These are phyloP conservation scores for Penicillium sp. DNA, from an alignment of 2,329 filamentous ascomycete species.

Conservation along the genomic window DNA sequence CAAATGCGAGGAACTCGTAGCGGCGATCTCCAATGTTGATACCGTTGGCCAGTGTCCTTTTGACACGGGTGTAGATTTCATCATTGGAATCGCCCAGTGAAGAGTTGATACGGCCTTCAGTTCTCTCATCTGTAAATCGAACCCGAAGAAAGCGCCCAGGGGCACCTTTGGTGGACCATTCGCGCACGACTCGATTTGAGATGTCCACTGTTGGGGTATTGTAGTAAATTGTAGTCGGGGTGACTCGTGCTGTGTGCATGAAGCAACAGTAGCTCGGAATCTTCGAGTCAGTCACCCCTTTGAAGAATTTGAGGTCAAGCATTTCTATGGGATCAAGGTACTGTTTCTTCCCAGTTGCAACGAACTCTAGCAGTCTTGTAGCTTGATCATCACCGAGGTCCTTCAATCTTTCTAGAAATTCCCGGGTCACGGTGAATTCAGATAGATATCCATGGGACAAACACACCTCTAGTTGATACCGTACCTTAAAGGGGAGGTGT, in stretches of 20 bases:
- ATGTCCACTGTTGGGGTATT: constrained; percentile 76
- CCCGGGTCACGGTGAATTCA: constrained; percentile 67
- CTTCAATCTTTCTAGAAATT: constrained; percentile 65
- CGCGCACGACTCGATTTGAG: constrained; percentile 80
- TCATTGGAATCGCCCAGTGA: constrained; percentile 59
- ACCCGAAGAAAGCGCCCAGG: constrained; percentile 83
- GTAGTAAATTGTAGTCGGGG: constrained; percentile 78
- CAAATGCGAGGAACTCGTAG: constrained; percentile 90
- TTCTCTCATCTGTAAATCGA: constrained; percentile 81
- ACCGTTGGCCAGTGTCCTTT: constrained; percentile 69
- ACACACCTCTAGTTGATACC: constrained; percentile 91
- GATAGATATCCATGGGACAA: constrained; percentile 75
- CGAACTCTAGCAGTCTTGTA: constrained; percentile 68
- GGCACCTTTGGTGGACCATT: constrained; percentile 62
- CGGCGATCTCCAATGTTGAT: constrained; percentile 77
- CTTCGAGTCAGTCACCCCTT: constrained; percentile 50
- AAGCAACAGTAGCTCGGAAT: constrained; percentile 72
- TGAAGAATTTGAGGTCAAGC: constrained; percentile 54
- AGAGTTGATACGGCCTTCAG: constrained; percentile 59
- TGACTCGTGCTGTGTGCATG: constrained; percentile 74
- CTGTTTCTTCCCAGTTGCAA: constrained; percentile 61
- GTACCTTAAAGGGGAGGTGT: constrained; percentile 65
- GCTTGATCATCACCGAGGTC: constrained; percentile 55
- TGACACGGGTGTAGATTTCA: constrained; percentile 71
- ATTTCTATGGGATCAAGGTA: constrained; percentile 71